A percentile compares a stretch with the other conserved stretches of the same genome.
phyloP scores from a whole-genome alignment of 2,329 filamentous ascomycete species.

The Claviceps capensis region DNA sequence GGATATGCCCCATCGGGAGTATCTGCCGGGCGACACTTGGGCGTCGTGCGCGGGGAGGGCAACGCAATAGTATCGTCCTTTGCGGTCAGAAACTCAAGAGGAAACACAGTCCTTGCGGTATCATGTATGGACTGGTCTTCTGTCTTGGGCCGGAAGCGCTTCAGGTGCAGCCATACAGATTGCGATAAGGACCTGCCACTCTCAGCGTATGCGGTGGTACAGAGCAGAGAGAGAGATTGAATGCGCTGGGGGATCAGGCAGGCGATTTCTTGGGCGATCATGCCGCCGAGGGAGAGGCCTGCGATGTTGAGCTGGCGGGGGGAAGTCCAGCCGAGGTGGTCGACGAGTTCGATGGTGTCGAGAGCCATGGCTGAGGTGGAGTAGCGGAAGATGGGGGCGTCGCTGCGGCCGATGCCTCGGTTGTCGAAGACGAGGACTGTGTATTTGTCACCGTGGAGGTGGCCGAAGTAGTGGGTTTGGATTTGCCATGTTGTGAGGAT shows the following conservation, averaged over 20 bases:
- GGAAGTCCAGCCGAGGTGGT: slow-evolving; percentile 54
- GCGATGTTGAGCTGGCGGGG: slow-evolving; percentile 47
- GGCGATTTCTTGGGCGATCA: slow-evolving; percentile 78
- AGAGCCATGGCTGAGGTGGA: slow-evolving; percentile 74
- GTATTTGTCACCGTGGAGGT: slow-evolving; percentile 52
- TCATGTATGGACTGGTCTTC: slow-evolving; percentile 52
- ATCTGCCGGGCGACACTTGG: slow-evolving; percentile 20
- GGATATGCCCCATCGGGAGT: slow-evolving; percentile 25
- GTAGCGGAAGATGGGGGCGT: slow-evolving; percentile 66
- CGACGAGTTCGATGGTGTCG: slow-evolving; percentile 57
- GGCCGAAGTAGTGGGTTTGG: slow-evolving; percentile 71
- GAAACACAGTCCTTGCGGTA: slow-evolving; percentile 54
- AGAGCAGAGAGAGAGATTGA: slow-evolving; percentile 43
- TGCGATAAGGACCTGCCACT: slow-evolving; percentile 49
- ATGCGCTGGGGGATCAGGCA: slow-evolving; percentile 38
- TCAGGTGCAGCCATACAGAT: slow-evolving; percentile 44
- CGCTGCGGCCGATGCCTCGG: slow-evolving; percentile 67
- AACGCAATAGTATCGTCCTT: slow-evolving; percentile 42
- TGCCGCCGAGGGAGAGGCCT: slow-evolving; percentile 76
- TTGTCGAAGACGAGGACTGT: slow-evolving; percentile 71
- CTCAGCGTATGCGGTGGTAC: slow-evolving; percentile 46
- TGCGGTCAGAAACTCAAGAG: slow-evolving; percentile 42
- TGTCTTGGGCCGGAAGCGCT: slow-evolving; percentile 54
- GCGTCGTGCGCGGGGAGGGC: slow-evolving; percentile 30
- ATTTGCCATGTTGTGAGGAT: slow-evolving; percentile 61